Evolutionary conservation across 2,329 filamentous ascomycete species (phyloP).

Genomic region (Ceratocystis ficicola): DNA sequence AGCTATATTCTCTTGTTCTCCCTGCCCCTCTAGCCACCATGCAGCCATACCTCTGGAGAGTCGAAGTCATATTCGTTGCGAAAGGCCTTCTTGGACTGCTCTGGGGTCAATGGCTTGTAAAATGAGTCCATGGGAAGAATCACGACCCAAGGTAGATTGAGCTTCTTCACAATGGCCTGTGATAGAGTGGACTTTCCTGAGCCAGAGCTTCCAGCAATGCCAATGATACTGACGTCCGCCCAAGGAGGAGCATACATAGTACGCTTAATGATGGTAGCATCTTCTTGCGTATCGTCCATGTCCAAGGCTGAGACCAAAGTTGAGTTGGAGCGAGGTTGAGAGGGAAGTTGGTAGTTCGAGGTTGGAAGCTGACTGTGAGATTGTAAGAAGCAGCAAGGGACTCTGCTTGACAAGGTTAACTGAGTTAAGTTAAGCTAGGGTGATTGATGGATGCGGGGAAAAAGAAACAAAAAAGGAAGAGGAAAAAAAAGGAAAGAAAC

Average conservation of each 20-base stretch:
- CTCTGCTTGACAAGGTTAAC: neutral
- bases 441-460: neutral
- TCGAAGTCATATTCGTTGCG: conserved; percentile 93
- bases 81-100: conserved; percentile 71
- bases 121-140: conserved; percentile 98
- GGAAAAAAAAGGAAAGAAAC: neutral
- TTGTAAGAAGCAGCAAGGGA: neutral
- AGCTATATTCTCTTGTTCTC: neutral
- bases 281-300: conserved; percentile 1
- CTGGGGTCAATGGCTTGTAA: conserved; percentile 76
- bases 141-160: conserved; percentile 95
- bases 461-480: neutral
- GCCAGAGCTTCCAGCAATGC: conserved; percentile 86
- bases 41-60: conserved; percentile 52
- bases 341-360: neutral
- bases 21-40: neutral
- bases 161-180: conserved; percentile 73
- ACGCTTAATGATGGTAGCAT: conserved; percentile 12
- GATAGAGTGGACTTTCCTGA: conserved; percentile 91
- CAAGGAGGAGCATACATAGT: conserved; percentile 72
- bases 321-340: neutral
- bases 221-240: conserved; percentile 93
- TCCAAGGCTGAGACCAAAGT: neutral
- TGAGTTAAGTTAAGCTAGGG: too few relatives aligned
- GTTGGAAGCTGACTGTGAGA: neutral